Percentiles rank a stretch among this genome's conserved stretches.
Evolutionary conservation across 176 grass and related monocot species (phyloP).

Genomic region (Oryza officinalis): DNA sequence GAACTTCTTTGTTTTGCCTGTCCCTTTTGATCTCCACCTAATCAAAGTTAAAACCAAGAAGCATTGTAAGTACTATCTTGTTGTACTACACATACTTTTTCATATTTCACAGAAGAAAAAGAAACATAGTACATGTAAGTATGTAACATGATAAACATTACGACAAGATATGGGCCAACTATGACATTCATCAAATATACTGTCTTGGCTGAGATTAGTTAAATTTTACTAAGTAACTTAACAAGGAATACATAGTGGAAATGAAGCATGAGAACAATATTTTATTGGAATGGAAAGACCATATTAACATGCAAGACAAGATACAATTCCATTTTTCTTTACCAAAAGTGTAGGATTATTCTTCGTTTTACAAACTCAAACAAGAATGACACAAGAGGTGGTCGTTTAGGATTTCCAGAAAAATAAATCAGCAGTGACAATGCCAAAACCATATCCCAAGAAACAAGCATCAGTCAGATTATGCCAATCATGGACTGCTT

Average conservation of each 20-base stretch:
- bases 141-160: slow-evolving; percentile 1
- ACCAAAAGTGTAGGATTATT: neutral
- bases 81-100: neutral
- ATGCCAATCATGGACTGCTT: neutral
- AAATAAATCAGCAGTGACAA: neutral
- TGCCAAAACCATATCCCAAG: neutral
- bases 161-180: neutral
- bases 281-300: neutral
- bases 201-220: neutral
- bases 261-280: neutral
- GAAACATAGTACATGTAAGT: neutral
- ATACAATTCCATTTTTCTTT: neutral
- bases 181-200: neutral
- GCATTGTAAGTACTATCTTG: slow-evolving; percentile 26
- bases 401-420: neutral
- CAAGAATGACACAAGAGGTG: neutral
- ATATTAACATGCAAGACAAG: slow-evolving; percentile 8
- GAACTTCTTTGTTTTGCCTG: slow-evolving; percentile 68
- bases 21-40: slow-evolving; percentile 95
- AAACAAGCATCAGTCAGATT: neutral
- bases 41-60: slow-evolving; percentile 34
- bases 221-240: neutral
- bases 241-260: neutral
- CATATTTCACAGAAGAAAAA: neutral
- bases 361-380: neutral